These are phyloP conservation scores for Phytophthora aleatoria DNA, from an alignment of 352 stramenopile genomes.

Conservation along the genomic window DNA sequence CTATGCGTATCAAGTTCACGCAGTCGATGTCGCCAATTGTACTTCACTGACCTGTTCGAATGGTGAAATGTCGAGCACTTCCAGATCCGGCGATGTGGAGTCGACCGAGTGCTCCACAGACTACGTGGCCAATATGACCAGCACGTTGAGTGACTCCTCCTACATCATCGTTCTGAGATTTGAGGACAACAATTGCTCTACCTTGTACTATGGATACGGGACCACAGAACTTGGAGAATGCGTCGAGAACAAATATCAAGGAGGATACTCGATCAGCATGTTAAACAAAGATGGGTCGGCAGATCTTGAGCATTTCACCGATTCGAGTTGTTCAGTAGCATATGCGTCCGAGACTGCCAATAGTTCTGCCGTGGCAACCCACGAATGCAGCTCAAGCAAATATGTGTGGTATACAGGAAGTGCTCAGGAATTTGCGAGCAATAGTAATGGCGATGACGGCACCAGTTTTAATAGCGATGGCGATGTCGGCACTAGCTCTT, in stretches of 20 bases:
- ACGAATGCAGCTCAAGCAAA: slow-evolving; percentile 16
- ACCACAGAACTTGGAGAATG: slow-evolving; percentile 3
- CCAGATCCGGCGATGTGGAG: not conserved
- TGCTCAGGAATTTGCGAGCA: not conserved
- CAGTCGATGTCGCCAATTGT: slow-evolving; percentile 3
- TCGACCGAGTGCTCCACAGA: slow-evolving; percentile 17
- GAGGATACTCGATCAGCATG: slow-evolving; percentile 6
- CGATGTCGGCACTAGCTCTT: not conserved
- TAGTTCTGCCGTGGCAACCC: not conserved
- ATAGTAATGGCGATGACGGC: not conserved
- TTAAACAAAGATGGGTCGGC: slow-evolving; percentile 9
- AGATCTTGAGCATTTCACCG: slow-evolving; percentile 6
- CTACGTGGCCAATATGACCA: slow-evolving; percentile 6
- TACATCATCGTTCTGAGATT: slow-evolving; percentile 13
- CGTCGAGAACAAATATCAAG: slow-evolving; percentile 5
- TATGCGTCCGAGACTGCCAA: slow-evolving; percentile 5
- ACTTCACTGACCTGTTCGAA: slow-evolving; percentile 2
- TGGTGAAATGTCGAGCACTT: not conserved
- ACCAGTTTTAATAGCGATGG: not conserved
- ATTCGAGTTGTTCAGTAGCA: slow-evolving; percentile 3
- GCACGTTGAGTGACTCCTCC: slow-evolving; percentile 1
- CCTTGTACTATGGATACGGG: slow-evolving; percentile 7
- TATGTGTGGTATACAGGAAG: slow-evolving; percentile 21
- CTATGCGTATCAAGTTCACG: slow-evolving; percentile 12
- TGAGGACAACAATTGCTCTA: slow-evolving; percentile 12